Base-by-base conservation (phyloP, 805 yeast species). In the Barnettozyma californica region DNA sequence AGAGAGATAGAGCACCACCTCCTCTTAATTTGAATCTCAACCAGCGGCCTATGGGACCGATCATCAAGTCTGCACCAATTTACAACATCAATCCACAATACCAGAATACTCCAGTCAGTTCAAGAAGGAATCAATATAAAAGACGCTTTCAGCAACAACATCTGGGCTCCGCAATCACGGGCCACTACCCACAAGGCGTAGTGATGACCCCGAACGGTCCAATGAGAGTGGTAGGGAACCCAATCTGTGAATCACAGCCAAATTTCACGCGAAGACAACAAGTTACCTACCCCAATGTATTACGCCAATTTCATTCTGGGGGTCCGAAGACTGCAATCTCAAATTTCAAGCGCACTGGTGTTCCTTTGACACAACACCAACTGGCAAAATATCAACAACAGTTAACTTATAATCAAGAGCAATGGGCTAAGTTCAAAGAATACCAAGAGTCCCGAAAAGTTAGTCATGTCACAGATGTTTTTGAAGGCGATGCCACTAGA, bases 381-480 rank as follows among this genome's bases (percentile, higher is more conserved):
- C 19, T 52, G 46, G 47, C 48, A 1, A 50, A 58, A n/a, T 58
- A 59, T 26, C 63, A 61, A 35, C 62, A 59, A 36, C 63, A 59
- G 31, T 14, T 56, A 19, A 57, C 57, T 5, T 55, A 50, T 38
- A 62, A 61, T 23, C 62, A 61, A 27, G 58, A 55, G 16, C 61
- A 58, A 33, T 56, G 62, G 61, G 54, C 58, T 14, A 61, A 58
- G 39, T 59, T 61, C 41, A 56, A 56, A 33, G 53, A 54, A 25
- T 60, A 57, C 20, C 56, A 55, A 29, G 56, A 57, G n/a, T 52
- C 58, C 2, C 52, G 49, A 43, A 53, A 51, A 27, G 55, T 48
- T 9, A 54, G 46, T 37, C 66, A 69, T 41, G 79, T 75, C 2
- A 69, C 77, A 5, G 82, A 77, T 56, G 78, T 77, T 3, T 77